Percentiles rank a stretch among this genome's conserved stretches.
phyloP scores from a whole-genome alignment of 2,329 filamentous ascomycete species.

The Penicillium sp. region DNA sequence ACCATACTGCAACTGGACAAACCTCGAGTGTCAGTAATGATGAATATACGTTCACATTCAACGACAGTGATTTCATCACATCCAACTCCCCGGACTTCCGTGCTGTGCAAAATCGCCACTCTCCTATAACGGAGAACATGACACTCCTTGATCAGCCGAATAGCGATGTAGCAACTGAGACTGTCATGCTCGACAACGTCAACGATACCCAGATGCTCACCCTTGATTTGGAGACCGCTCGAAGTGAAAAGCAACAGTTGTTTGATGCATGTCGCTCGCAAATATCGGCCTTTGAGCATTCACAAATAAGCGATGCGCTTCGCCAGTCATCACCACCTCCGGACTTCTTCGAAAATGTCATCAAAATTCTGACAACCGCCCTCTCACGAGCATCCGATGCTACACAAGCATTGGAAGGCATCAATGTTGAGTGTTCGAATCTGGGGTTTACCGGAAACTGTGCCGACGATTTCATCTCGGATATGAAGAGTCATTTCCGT shows the following conservation, averaged over 20 bases:
- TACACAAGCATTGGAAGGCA: conserved; percentile 31
- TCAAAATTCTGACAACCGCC: conserved; percentile 33
- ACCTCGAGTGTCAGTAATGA: conserved; percentile 7
- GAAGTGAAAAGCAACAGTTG: conserved; percentile 36
- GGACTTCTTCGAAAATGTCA: conserved; percentile 36
- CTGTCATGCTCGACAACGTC: conserved; percentile 10
- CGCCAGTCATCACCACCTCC: conserved; percentile 34
- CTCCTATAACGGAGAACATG: conserved; percentile 16
- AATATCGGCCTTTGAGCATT: conserved; percentile 22
- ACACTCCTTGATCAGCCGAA: conserved; percentile 13
- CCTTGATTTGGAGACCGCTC: conserved; percentile 37
- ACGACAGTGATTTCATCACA: conserved; percentile 28
- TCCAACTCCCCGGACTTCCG: conserved; percentile 32
- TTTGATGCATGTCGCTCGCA: conserved; percentile 38
- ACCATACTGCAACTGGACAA: conserved; percentile 2
- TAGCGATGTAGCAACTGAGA: conserved; percentile 18
- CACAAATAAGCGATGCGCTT: conserved; percentile 16
- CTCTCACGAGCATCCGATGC: conserved; percentile 38
- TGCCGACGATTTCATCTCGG: conserved; percentile 29
- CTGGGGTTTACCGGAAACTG: conserved; percentile 37
- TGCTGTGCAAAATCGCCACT: conserved; percentile 6
- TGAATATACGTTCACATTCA: conserved; percentile 26
- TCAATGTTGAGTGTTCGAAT: conserved; percentile 33
- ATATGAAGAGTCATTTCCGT: conserved; percentile 39
- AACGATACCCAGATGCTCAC: conserved; percentile 29